Evolutionary conservation across 139 green algal genomes (phyloP).

Genomic region (Chlorella sp.): DNA sequence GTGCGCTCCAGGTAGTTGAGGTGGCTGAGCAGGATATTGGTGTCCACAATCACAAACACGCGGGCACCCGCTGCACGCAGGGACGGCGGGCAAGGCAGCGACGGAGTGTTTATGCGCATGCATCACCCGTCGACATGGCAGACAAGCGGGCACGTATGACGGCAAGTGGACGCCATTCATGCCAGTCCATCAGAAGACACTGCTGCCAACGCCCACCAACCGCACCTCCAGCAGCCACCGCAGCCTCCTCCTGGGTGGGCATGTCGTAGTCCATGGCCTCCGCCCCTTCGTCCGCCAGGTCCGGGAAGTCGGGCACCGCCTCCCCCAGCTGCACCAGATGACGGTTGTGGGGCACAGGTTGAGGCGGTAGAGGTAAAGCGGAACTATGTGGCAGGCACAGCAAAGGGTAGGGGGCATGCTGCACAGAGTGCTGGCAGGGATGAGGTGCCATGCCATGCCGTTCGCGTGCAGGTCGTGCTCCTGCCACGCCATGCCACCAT

Average conservation of each 20-base stretch:
- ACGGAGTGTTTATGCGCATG: neutral
- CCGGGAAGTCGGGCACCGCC: conserved; percentile 4
- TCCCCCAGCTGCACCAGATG: neutral
- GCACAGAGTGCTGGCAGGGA: too few relatives aligned
- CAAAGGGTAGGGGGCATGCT: too few relatives aligned
- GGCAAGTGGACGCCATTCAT: too few relatives aligned
- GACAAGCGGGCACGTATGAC: too few relatives aligned
- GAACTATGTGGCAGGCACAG: too few relatives aligned
- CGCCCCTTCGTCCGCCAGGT: neutral
- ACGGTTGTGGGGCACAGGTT: neutral
- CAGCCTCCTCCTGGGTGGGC: neutral
- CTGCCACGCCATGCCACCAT: too few relatives aligned
- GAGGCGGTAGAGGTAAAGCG: too few relatives aligned
- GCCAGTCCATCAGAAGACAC: too few relatives aligned
- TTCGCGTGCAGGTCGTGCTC: too few relatives aligned
- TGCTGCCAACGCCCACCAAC: neutral
- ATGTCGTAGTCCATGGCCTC: conserved; percentile 36
- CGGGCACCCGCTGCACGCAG: conserved; percentile 20
- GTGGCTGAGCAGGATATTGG: conserved; percentile 52
- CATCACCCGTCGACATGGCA: too few relatives aligned
- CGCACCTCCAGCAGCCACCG: neutral
- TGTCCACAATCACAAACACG: conserved; percentile 52
- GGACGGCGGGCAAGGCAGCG: neutral
- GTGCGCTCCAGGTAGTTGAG: conserved; percentile 29
- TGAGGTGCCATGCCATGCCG: too few relatives aligned